phyloP scores from a whole-genome alignment of 73 alveolate species.

The Urostyla sp. region DNA sequence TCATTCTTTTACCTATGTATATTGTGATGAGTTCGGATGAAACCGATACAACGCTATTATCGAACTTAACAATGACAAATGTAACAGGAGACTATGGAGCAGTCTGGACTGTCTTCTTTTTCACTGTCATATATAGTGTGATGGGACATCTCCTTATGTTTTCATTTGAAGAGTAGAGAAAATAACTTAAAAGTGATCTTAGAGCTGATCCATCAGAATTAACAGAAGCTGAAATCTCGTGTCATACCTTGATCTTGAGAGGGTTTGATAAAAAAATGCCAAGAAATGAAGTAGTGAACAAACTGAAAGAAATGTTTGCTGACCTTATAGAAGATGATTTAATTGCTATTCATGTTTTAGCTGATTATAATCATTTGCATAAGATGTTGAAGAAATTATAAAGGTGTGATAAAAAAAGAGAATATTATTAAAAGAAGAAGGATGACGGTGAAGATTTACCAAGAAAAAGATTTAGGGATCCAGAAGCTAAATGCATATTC shows the following conservation, averaged over 20 bases:
- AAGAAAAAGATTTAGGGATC: not conserved
- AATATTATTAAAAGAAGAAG: slow-evolving; percentile 2
- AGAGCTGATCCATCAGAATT: not conserved
- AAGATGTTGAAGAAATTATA: not conserved
- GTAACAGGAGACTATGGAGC: not conserved
- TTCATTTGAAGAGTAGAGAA: slow-evolving; percentile 2
- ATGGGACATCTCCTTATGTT: slow-evolving; percentile 13
- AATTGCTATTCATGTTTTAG: slow-evolving; percentile 12
- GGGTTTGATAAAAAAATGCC: slow-evolving; percentile 6
- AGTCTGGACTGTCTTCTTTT: slow-evolving; percentile 48
- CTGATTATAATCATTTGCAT: not conserved
- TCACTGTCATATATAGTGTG: slow-evolving; percentile 23
- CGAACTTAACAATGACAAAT: slow-evolving; percentile 20
- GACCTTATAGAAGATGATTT: slow-evolving; percentile 7
- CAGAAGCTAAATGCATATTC: not conserved
- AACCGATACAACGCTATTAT: not conserved
- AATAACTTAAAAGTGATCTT: not conserved
- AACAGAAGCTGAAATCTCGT: slow-evolving; percentile 1
- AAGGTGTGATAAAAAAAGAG: too few relatives aligned
- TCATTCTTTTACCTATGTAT: slow-evolving; percentile 15
- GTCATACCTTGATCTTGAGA: slow-evolving; percentile 8
- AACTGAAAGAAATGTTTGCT: not conserved
- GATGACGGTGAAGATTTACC: not conserved
- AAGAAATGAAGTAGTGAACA: not conserved
- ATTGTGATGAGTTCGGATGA: not conserved